Evolutionary conservation across 805 yeast species (phyloP).

Genomic region (Teunomyces tritomae): DNA sequence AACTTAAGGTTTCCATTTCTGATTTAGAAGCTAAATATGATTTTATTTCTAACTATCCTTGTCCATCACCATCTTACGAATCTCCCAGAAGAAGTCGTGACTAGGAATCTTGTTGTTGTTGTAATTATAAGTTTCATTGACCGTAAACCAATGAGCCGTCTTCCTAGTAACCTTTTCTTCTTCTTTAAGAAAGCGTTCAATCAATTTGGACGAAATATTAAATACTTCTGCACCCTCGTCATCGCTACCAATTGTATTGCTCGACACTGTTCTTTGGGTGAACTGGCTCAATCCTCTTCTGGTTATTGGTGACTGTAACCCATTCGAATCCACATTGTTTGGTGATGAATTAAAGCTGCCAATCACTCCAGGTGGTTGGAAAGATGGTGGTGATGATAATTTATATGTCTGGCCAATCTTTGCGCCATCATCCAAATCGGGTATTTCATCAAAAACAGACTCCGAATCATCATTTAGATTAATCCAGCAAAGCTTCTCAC

Average conservation of each 20-base stretch:
- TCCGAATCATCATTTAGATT: constrained; percentile 39
- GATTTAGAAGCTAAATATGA: neutral
- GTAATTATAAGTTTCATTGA: constrained; percentile 24
- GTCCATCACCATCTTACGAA: constrained; percentile 42
- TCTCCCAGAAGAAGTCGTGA: constrained; percentile 34
- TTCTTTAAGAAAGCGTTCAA: constrained; percentile 34
- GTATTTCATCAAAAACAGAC: constrained; percentile 48
- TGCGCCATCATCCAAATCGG: constrained; percentile 35
- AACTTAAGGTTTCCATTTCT: neutral
- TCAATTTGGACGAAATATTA: constrained; percentile 21
- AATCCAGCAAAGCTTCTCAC: constrained; percentile 58
- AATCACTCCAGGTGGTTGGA: constrained; percentile 4
- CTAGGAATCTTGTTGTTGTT: constrained; percentile 6
- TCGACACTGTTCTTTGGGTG: constrained; percentile 37
- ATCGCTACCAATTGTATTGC: constrained; percentile 13
- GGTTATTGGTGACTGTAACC: constrained; percentile 10
- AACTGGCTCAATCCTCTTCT: constrained; percentile 33
- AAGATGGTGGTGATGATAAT: constrained; percentile 5
- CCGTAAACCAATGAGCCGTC: constrained; percentile 37
- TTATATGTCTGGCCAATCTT: neutral
- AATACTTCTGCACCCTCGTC: constrained; percentile 16
- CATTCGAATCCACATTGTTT: neutral
- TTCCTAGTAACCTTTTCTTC: constrained; percentile 34
- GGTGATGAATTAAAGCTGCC: neutral
- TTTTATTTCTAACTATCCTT: constrained; percentile 7